phyloP scores from a whole-genome alignment of 2,329 filamentous ascomycete species.

The Ophiocordyceps unilateralis region DNA sequence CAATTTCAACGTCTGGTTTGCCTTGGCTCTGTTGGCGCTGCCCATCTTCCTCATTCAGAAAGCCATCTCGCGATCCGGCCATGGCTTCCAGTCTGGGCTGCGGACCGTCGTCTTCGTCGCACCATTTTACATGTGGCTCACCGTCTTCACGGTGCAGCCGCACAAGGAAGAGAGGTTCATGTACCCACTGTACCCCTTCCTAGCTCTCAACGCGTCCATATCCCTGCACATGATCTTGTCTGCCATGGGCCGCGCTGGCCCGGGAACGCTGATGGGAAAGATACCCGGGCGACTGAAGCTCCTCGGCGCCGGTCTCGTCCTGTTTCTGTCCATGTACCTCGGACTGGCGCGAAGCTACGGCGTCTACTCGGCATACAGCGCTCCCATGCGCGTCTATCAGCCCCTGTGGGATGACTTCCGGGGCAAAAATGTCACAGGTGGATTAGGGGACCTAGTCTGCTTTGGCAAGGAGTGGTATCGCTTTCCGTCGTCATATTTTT shows the following conservation, averaged over 20 bases:
- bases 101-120: conserved; percentile 61
- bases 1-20: conserved; percentile 93
- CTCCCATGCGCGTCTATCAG: conserved; percentile 55
- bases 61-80: conserved; percentile 38
- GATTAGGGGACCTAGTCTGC: conserved; percentile 56
- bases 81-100: conserved; percentile 51
- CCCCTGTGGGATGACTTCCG: conserved; percentile 41
- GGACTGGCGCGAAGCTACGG: conserved; percentile 59
- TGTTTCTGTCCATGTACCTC: conserved; percentile 47
- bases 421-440: conserved; percentile 28
- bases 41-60: conserved; percentile 66
- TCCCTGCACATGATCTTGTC: conserved; percentile 65
- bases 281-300: conserved; percentile 66
- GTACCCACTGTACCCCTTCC: conserved; percentile 87
- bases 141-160: conserved; percentile 77
- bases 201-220: conserved; percentile 77
- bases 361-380: conserved; percentile 65
- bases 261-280: conserved; percentile 47
- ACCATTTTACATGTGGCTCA: conserved; percentile 90
- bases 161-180: conserved; percentile 99
- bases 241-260: conserved; percentile 54
- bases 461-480: conserved; percentile 97
- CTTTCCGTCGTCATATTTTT: conserved; percentile 82
- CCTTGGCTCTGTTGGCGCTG: conserved; percentile 56
- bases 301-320: conserved; percentile 35